A percentile compares a stretch with the other conserved stretches of the same genome.
Evolutionary conservation across 371 early-diverging fungal genomes (phyloP).

Genomic region (Actinomortierella wolfii): DNA sequence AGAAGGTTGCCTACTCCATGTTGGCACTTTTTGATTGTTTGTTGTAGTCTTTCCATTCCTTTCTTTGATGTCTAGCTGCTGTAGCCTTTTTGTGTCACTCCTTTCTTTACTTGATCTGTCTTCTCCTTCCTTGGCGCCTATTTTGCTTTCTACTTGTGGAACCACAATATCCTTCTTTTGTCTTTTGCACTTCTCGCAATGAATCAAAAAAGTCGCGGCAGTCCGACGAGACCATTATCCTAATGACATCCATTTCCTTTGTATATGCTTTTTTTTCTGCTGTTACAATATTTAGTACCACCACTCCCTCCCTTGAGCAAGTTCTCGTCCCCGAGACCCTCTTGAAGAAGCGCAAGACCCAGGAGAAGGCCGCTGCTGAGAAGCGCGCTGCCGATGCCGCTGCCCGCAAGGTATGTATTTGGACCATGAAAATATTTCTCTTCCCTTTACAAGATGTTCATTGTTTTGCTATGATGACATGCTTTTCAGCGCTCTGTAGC

Average conservation of each 20-base stretch:
- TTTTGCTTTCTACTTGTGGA: too few relatives aligned
- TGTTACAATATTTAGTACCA: constrained; percentile 38
- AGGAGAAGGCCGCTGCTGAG: constrained; percentile 83
- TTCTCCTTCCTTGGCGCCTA: too few relatives aligned
- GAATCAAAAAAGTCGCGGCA: constrained; percentile 17
- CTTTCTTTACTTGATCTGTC: too few relatives aligned
- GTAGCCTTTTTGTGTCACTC: too few relatives aligned
- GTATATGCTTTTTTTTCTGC: constrained; percentile 9
- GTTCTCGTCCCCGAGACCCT: constrained; percentile 94
- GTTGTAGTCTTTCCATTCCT: too few relatives aligned
- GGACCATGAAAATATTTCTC: background rate
- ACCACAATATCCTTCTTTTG: too few relatives aligned
- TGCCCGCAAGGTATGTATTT: constrained; percentile 70
- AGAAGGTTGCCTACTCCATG: too few relatives aligned
- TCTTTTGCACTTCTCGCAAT: too few relatives aligned
- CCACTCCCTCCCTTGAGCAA: constrained; percentile 66
- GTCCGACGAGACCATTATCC: constrained; percentile 40
- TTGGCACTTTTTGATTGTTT: too few relatives aligned
- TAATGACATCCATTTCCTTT: constrained; percentile 17
- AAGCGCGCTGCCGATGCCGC: constrained; percentile 67
- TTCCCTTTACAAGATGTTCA: constrained; percentile 6
- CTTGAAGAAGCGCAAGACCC: constrained; percentile 95
- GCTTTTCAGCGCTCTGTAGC: constrained; percentile 51
- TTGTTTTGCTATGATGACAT: constrained; percentile 55
- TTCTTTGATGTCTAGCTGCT: too few relatives aligned